Percentiles rank a stretch among this genome's conserved stretches.
Evolutionary conservation across 176 grass and related monocot species (phyloP).

Genomic region (Sorghum bicolor): Sorghum_bicolor_NCBIv3 NC_012870.2:4929501-4930000

Average conservation of each 20-base stretch:
- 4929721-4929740: not conserved
- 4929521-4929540: not conserved
- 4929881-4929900: slow-evolving; percentile 92
- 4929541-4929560: not conserved
- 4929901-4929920: slow-evolving; percentile 97
- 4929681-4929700: not conserved
- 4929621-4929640: not conserved
- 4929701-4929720: not conserved
- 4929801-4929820: slow-evolving; percentile 1
- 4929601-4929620: not conserved
- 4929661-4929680: not conserved
- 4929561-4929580: not conserved
- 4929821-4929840: not conserved
- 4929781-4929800: slow-evolving; percentile 11
- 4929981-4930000: slow-evolving; percentile 98
- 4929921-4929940: slow-evolving; percentile 94
- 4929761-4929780: not conserved
- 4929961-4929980: slow-evolving; percentile 93
- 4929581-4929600: not conserved
- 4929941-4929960: slow-evolving; percentile 91
- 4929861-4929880: slow-evolving; percentile 98
- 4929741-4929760: not conserved
- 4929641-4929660: not conserved
- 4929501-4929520: not conserved
- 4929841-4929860: slow-evolving; percentile 98